Evolutionary conservation across 2,329 filamentous ascomycete species (phyloP).

Genomic region (Trichoderma lentiforme): DNA sequence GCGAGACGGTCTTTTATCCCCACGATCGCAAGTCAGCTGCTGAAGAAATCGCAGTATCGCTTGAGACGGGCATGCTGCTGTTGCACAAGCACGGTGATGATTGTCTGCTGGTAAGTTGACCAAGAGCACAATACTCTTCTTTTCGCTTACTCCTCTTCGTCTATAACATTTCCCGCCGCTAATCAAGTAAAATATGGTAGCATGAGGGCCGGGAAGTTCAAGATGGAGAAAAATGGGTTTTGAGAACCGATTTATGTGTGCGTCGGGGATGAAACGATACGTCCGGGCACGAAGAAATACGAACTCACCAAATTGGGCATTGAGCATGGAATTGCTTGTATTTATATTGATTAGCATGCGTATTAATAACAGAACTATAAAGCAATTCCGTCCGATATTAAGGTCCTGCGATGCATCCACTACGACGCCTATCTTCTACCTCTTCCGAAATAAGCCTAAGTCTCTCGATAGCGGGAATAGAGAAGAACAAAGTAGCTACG

Average conservation of each 20-base stretch:
- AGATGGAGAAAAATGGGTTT: conserved; percentile 85
- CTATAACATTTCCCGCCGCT: conserved; percentile 17
- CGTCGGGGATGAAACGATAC: conserved; percentile 24
- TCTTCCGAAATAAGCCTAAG: not conserved
- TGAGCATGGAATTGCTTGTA: not conserved
- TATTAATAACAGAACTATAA: too few relatives aligned
- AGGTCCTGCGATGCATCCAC: not conserved
- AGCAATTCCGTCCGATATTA: not conserved
- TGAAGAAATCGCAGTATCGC: conserved; percentile 67
- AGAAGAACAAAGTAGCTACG: not conserved
- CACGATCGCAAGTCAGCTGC: conserved; percentile 55
- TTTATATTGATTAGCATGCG: not conserved
- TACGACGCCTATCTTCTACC: not conserved
- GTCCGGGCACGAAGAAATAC: not conserved
- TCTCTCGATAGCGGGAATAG: too few relatives aligned
- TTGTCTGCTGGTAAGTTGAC: conserved; percentile 66
- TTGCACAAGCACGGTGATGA: conserved; percentile 86
- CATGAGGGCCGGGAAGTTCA: conserved; percentile 81
- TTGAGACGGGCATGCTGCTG: conserved; percentile 81
- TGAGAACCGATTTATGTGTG: conserved; percentile 78
- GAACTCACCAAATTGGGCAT: not conserved
- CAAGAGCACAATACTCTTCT: not conserved
- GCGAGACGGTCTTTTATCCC: conserved; percentile 90
- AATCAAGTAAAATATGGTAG: conserved; percentile 34
- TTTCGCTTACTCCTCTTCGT: not conserved